phyloP scores from a whole-genome alignment of 129 eudicot species.

The Lonicera japonica region DNA sequence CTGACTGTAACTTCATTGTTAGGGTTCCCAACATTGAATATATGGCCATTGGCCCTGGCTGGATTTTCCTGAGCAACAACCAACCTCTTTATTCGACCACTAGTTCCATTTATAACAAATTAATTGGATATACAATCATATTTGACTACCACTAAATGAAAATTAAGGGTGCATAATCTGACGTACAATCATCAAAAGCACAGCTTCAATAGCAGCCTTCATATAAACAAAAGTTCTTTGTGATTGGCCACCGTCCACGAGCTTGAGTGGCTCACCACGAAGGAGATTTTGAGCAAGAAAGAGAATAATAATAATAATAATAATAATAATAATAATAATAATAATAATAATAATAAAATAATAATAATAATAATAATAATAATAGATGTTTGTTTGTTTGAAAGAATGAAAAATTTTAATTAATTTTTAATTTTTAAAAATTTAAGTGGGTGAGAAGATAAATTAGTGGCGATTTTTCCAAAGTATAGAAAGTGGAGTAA shows the following conservation, averaged over 20 bases:
- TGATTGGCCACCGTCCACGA: conserved; percentile 95
- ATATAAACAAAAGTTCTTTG: conserved; percentile 93
- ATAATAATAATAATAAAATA: no score
- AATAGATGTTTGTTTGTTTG: no score
- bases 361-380: no score
- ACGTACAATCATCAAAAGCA: conserved; percentile 89
- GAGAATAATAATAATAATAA: neutral
- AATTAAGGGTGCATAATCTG: neutral
- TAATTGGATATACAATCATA: neutral
- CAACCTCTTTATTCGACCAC: neutral
- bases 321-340: no score
- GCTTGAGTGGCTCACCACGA: conserved; percentile 92
- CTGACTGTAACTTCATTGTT: conserved; percentile 97
- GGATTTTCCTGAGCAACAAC: conserved; percentile 79
- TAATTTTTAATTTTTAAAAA: no score
- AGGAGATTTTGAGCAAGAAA: conserved; percentile 55
- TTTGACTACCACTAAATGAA: neutral
- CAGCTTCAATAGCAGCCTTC: conserved; percentile 98
- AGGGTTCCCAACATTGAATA: conserved; percentile 96
- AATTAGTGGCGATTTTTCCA: no score
- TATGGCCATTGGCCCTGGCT: conserved; percentile 93
- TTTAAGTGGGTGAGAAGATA: no score
- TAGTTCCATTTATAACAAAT: neutral
- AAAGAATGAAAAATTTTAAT: no score
- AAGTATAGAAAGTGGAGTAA: no score